Percentiles rank a stretch among this genome's conserved stretches.
Evolutionary conservation across 805 yeast genomes (phyloP).

Genomic region (Komagataella ulmi): DNA sequence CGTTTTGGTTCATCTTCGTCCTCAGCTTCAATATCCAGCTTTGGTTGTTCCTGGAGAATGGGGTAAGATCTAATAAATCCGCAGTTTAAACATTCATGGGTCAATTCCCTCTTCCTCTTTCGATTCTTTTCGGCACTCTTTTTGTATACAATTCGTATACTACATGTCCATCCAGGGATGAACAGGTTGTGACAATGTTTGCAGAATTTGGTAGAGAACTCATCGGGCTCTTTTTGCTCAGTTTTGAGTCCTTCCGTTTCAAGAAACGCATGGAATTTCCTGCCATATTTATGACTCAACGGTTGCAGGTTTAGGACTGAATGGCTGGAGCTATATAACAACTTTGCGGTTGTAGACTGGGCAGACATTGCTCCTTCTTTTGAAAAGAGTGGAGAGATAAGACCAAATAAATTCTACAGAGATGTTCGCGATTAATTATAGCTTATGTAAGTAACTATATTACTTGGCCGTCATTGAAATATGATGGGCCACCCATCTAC

Average conservation of each 20-base stretch:
- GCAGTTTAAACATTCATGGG: conserved; percentile 12
- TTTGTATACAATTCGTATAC: background rate
- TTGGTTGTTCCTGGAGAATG: background rate
- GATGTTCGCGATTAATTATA: background rate
- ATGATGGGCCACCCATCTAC: background rate
- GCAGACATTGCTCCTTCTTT: background rate
- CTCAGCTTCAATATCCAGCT: conserved; percentile 3
- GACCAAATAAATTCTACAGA: background rate
- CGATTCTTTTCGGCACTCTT: background rate
- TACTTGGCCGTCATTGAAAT: background rate
- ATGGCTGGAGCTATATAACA: background rate
- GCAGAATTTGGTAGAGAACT: background rate
- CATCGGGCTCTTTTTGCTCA: background rate
- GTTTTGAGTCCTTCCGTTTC: background rate
- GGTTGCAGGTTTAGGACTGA: background rate
- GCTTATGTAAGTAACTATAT: background rate
- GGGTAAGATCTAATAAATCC: conserved; percentile 1
- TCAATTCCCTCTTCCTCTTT: conserved; percentile 5
- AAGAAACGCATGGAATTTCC: background rate
- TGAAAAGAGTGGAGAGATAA: background rate
- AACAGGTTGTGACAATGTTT: background rate
- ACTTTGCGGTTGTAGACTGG: background rate
- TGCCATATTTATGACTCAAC: background rate
- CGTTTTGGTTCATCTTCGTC: background rate
- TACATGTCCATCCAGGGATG: background rate